These are phyloP conservation scores for Phialophora chinensis DNA, from an alignment of 2,329 filamentous ascomycete species.

Conservation along the genomic window DNA sequence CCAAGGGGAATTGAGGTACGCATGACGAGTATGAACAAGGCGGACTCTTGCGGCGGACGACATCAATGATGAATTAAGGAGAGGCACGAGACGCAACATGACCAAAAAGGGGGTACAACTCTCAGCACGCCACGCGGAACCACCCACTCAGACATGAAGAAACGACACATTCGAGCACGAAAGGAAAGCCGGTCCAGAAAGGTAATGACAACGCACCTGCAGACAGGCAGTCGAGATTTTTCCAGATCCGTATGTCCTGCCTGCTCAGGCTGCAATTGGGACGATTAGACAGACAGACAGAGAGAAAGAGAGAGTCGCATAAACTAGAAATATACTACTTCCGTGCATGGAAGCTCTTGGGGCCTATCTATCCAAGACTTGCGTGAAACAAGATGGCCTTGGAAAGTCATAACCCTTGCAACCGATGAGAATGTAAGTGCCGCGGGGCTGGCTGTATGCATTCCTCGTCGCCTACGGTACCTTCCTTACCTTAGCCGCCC, in stretches of 20 bases:
- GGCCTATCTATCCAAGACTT: too few species aligned
- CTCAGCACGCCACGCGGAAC: neutral
- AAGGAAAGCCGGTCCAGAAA: neutral
- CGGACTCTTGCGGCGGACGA: neutral
- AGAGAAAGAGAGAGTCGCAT: neutral
- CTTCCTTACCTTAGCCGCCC: too few species aligned
- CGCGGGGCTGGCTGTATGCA: too few species aligned
- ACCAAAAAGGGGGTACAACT: neutral
- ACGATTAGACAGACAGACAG: neutral
- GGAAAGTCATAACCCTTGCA: too few species aligned
- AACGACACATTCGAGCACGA: neutral
- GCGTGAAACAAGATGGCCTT: too few species aligned
- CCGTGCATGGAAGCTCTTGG: neutral
- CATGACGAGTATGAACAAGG: neutral
- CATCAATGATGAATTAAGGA: neutral
- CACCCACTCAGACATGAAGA: neutral
- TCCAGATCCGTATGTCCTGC: neutral
- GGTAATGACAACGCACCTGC: neutral
- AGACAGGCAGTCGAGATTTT: neutral
- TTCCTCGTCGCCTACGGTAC: too few species aligned
- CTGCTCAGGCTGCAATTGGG: neutral
- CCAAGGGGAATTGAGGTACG: slow-evolving; percentile 33
- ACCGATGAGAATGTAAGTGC: too few species aligned
- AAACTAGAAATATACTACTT: neutral
- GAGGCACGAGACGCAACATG: neutral